Percentiles rank a stretch among this genome's conserved stretches.
Evolutionary conservation across 768 basidiomycete species (phyloP).

Genomic region (Hericium rajendrae): DNA sequence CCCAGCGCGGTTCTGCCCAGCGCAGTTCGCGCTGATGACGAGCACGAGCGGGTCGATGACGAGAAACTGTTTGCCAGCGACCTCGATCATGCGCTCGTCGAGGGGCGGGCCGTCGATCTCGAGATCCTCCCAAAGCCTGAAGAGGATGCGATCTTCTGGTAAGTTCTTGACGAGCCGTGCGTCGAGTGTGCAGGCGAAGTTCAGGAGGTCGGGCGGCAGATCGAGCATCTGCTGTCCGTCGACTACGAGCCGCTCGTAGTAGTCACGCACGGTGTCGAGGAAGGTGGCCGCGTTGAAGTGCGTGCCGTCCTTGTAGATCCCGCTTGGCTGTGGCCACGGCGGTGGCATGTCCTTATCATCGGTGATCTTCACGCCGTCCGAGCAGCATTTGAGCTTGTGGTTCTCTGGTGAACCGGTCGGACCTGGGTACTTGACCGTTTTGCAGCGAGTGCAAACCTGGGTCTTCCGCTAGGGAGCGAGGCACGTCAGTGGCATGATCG

Average conservation of each 20-base stretch:
- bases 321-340: slow-evolving; percentile 7
- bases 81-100: too few relatives aligned
- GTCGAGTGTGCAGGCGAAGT: neutral
- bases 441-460: neutral
- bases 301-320: slow-evolving; percentile 7
- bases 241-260: neutral
- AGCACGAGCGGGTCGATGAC: too few relatives aligned
- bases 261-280: neutral
- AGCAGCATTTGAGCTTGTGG: slow-evolving; percentile 9
- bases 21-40: too few relatives aligned
- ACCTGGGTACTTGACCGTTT: neutral
- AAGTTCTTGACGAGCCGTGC: too few relatives aligned
- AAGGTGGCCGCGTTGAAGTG: slow-evolving; percentile 4
- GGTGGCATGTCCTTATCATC: neutral
- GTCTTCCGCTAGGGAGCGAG: too few relatives aligned
- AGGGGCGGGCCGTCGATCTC: too few relatives aligned
- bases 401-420: neutral
- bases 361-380: slow-evolving; percentile 5
- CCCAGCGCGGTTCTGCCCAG: too few relatives aligned
- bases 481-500: too few relatives aligned
- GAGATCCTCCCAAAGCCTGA: too few relatives aligned
- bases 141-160: too few relatives aligned
- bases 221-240: neutral
- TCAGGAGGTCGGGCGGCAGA: neutral
- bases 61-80: too few relatives aligned